Conservation (phyloP, 2,329 filamentous ascomycete genomes). For the Colletotrichum aenigma region DNA sequence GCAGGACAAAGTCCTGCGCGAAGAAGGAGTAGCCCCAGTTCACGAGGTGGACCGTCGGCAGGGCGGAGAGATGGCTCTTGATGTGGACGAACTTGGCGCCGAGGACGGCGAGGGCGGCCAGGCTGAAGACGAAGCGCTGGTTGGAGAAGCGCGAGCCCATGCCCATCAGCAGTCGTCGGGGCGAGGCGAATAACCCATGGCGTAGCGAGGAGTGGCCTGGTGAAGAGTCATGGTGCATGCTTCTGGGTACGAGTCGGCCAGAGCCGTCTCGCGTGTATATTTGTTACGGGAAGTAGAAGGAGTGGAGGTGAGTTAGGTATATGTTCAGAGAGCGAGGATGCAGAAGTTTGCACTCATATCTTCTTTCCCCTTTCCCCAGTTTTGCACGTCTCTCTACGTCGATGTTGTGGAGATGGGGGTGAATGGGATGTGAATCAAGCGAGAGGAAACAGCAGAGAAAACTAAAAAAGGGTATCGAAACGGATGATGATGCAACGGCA, state of each 20-base stretch:
- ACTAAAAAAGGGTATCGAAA: not conserved
- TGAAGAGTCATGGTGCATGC: not conserved
- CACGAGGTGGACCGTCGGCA: conserved; percentile 31
- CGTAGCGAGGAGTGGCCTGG: not conserved
- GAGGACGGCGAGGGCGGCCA: conserved; percentile 32
- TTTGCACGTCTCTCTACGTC: not conserved
- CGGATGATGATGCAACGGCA: not conserved
- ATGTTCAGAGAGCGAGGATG: not conserved
- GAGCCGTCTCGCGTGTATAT: not conserved
- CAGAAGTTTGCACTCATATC: not conserved
- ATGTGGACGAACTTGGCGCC: conserved; percentile 35
- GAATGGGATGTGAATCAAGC: not conserved
- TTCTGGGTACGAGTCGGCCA: not conserved
- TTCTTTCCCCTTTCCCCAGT: not conserved
- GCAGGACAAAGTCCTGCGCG: conserved; percentile 33
- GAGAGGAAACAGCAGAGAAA: not conserved
- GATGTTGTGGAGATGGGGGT: not conserved
- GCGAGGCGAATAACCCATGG: not conserved
- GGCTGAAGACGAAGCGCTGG: conserved; percentile 31
- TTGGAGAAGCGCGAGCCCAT: conserved; percentile 19
- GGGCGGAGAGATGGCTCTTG: conserved; percentile 32
- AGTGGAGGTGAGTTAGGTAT: not conserved
- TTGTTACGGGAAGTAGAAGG: not conserved
- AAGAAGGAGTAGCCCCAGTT: conserved; percentile 39
- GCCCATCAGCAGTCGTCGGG: not conserved